Evolutionary conservation across 306 rosid species (phyloP), one percentile per base, ranked within the genome.

Genomic region (Medicago ruthenica): DNA sequence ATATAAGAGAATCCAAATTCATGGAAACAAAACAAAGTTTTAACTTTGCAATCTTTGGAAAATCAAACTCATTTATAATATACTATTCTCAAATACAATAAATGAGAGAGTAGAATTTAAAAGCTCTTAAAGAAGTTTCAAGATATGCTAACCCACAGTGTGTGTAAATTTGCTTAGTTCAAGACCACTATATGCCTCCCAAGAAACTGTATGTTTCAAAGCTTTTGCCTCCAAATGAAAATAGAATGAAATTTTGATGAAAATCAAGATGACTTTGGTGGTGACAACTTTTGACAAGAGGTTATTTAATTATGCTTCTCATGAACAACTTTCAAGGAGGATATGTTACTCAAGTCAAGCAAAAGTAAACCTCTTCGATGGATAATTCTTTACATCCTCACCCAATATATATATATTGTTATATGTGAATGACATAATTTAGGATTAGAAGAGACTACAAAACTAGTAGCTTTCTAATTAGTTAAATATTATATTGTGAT

Each of bases 381-480:
- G 53, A 70, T 77, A 48, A 61, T 77, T 74, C 73, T 76, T 74
- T 64, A 8, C 39, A 75, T 76, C 22, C 62, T 67, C 55, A 57
- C 76, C 55, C 21, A 80, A 17, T 64, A 64, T 65, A 72, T 76
- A 58, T 59, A 45, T 36, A 81, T 34, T 75, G 58, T 42, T 39
- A 67, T 50, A 41, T 78, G 57, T 70, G 81, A 75, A 76, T 53
- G 68, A 83, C 86, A 87, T 80, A 85, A 86, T 61, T 71, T 76
- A 83, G 89, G 89, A 79, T 89, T 90, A 78, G 84, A 80, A 69
- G 69, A 70, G 89, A 81, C 83, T 73, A 71, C 42, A 85, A 73
- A 60, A 84, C 79, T 50, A 83, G 88, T 41, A 73, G 84, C 53
- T 18, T 70, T 75, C 53, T 68, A 83, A 63, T 81, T 75, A 15